Evolutionary conservation across 768 basidiomycete genomes (phyloP), one percentile per base, ranked within the genome.

Genomic region (Lactarius hengduanensis): DNA sequence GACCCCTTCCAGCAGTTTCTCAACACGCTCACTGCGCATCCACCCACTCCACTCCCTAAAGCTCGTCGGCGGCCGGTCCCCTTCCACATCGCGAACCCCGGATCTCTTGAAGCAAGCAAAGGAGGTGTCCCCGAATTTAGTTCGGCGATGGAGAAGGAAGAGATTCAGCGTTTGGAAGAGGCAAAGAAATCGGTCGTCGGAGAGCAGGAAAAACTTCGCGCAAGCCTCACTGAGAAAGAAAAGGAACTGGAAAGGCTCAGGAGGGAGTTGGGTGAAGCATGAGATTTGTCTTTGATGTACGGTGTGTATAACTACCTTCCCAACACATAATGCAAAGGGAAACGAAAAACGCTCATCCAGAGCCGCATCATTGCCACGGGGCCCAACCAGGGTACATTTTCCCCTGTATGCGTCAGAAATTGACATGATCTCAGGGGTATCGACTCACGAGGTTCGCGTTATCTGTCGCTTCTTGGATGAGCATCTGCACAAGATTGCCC

Each of bases 361-460:
- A 11, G 32, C 9, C 22, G 7, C 22, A 28, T 75, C 63, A 94
- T 74, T 90, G 82, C 88, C 90, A 92, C n/a, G 90, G 78, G 32
- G 87, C 88, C 92, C 94, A 96, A 15, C 90, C 95, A 50, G 87
- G 84, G 77, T 96, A 97, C 96, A 97, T 97, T 74, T 84, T 87
- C 15, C 83, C 83, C 94, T 96, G 72, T 43, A 61, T 45, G 55
- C 16, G 47, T 68, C 28, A 70, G 67, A 75, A 34, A 71, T 57
- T 30, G 28, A 8, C 30, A 40, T 40, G 1, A 10, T 22, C 47
- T 40, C 18, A 53, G 10, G 36, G 30, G 11, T 34, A 50, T 20
- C 3, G 10, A 75, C 85, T 72, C 61, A 85, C 89, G 77, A 99
- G 76, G 73, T 97, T 95, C 26, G 74, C 76, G 2, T 78, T 72